Conservation (phyloP, 495 filamentous ascomycete genomes). For the Podospora australis region DNA sequence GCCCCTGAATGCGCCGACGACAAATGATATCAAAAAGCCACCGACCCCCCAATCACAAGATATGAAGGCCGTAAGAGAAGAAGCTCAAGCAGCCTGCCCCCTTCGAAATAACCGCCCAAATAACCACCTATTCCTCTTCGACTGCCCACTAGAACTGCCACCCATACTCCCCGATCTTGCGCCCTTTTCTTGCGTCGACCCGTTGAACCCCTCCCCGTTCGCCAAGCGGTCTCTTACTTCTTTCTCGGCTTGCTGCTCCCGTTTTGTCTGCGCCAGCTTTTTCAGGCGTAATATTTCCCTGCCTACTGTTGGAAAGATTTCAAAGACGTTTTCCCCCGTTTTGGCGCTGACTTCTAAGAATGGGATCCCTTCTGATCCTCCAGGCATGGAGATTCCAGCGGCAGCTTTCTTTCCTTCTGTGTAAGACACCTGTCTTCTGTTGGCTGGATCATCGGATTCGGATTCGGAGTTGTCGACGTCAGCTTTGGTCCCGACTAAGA, state of each 20-base stretch:
- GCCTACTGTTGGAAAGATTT: conserved; percentile 26
- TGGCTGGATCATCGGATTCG: too few species aligned
- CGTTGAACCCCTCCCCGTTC: background rate
- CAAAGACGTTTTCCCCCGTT: conserved; percentile 31
- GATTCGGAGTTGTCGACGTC: too few species aligned
- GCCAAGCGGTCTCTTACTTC: background rate
- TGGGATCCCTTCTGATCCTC: background rate
- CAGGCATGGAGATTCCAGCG: background rate
- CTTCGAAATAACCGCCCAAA: conserved; percentile 5
- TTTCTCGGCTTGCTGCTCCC: conserved; percentile 8
- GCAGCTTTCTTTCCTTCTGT: conserved; percentile 27
- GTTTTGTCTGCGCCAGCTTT: conserved; percentile 19
- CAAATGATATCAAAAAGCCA: conserved; percentile 1
- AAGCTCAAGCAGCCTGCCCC: conserved; percentile 4
- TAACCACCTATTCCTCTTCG: conserved; percentile 10
- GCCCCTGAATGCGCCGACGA: too few species aligned
- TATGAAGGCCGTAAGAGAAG: too few species aligned
- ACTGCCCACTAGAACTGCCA: background rate
- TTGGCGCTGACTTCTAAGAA: conserved; percentile 36
- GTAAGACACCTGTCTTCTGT: conserved; percentile 19
- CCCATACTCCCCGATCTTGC: background rate
- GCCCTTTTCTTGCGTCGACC: background rate
- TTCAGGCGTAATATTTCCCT: conserved; percentile 25
- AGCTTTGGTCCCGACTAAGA: conserved; percentile 33
- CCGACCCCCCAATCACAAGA: background rate